Conservation (phyloP, 2,329 filamentous ascomycete genomes). For the Didymella pinodella region DNA sequence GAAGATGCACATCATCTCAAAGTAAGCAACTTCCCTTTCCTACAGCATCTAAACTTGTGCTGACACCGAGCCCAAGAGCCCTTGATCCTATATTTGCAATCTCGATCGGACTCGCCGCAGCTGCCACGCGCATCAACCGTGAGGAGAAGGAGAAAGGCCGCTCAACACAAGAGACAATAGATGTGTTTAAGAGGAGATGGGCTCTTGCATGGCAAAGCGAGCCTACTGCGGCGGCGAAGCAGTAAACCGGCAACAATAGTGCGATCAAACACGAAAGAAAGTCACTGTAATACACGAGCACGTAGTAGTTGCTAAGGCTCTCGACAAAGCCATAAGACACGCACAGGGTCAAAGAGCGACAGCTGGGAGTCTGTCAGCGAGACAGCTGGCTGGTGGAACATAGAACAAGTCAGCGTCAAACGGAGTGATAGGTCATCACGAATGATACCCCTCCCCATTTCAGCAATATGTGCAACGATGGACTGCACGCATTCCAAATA, state of each 20-base stretch:
- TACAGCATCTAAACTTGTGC: neutral
- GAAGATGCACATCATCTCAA: conserved; percentile 20
- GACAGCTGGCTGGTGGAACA: too few species aligned
- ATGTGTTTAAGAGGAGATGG: conserved; percentile 52
- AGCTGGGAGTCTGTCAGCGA: neutral
- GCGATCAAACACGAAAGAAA: too few species aligned
- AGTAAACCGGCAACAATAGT: neutral
- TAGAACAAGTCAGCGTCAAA: neutral
- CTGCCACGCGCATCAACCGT: conserved; percentile 51
- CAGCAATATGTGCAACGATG: neutral
- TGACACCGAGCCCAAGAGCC: conserved; percentile 39
- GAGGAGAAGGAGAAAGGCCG: conserved; percentile 59
- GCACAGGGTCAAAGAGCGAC: neutral
- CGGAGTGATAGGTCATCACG: neutral
- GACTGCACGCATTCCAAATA: too few species aligned
- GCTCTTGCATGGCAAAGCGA: conserved; percentile 40
- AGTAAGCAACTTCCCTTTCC: neutral
- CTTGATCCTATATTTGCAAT: conserved; percentile 61
- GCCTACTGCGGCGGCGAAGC: neutral
- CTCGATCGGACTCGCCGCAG: conserved; percentile 57
- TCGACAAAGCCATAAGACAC: neutral
- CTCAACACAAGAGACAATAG: conserved; percentile 48
- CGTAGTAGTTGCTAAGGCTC: too few species aligned
- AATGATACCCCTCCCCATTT: conserved; percentile 16
- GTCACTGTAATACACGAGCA: neutral